Conservation (phyloP, 805 yeast genomes). For the Citeromyces matritensis region DNA sequence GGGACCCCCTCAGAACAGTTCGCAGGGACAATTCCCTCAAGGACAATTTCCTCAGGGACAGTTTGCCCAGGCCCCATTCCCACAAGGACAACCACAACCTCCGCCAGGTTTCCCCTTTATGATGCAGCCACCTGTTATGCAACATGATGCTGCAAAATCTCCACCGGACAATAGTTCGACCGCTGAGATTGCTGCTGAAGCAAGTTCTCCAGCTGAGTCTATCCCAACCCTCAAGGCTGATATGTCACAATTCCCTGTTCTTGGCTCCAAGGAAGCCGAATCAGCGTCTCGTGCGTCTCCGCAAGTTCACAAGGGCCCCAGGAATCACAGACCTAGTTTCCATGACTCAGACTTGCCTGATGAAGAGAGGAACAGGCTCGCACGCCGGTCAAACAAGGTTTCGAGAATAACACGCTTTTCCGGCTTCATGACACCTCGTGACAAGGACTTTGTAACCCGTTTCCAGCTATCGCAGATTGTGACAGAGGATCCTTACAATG, state of each 20-base stretch:
- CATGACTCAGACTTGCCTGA: slow-evolving; percentile 30
- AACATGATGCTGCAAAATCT: no score
- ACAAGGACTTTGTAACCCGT: slow-evolving; percentile 88
- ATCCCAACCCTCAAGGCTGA: slow-evolving; percentile 5
- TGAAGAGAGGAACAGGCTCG: slow-evolving; percentile 56
- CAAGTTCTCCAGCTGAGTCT: not conserved
- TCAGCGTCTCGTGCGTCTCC: not conserved
- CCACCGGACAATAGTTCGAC: no score
- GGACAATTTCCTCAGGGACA: slow-evolving; percentile 3
- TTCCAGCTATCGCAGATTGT: slow-evolving; percentile 92
- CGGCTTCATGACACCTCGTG: slow-evolving; percentile 95
- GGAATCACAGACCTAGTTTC: slow-evolving; percentile 7
- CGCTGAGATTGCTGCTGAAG: not conserved
- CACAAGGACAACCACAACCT: slow-evolving; percentile 2
- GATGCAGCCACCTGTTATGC: no score
- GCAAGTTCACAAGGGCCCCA: slow-evolving; percentile 6
- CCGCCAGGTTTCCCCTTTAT: no score
- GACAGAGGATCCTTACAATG: slow-evolving; percentile 93
- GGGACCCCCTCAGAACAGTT: not conserved
- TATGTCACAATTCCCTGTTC: slow-evolving; percentile 37
- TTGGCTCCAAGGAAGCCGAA: slow-evolving; percentile 26
- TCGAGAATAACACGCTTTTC: slow-evolving; percentile 65
- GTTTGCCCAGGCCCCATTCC: no score
- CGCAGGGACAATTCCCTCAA: slow-evolving; percentile 8
- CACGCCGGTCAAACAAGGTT: slow-evolving; percentile 61